Conservation (phyloP, 768 basidiomycete species). For the Suillus americanus region DNA sequence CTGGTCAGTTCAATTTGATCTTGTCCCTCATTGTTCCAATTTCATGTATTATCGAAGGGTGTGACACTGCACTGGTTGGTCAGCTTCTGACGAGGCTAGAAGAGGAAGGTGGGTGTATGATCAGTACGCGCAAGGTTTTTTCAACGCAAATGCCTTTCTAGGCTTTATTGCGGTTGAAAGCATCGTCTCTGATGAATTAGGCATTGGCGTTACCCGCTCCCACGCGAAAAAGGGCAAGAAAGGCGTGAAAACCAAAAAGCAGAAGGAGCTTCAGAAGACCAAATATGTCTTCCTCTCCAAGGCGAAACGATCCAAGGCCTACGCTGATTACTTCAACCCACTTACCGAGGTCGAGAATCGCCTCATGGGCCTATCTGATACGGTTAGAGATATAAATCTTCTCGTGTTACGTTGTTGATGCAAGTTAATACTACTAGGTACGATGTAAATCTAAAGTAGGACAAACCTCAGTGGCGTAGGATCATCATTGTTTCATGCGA, state of each 20-base stretch:
- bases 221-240: conserved; percentile 40
- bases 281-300: conserved; percentile 58
- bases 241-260: conserved; percentile 41
- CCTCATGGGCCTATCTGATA: conserved; percentile 57
- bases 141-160: conserved; percentile 22
- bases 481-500: neutral
- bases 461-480: conserved; percentile 5
- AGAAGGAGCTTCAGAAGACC: conserved; percentile 54
- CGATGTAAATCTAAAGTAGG: neutral
- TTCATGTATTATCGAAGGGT: conserved; percentile 38
- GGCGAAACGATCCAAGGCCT: conserved; percentile 44
- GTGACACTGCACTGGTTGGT: conserved; percentile 51
- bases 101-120: conserved; percentile 53
- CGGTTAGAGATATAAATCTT: conserved; percentile 39
- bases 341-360: conserved; percentile 56
- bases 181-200: conserved; percentile 49
- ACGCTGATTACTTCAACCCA: conserved; percentile 70
- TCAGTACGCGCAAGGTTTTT: neutral
- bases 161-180: conserved; percentile 60
- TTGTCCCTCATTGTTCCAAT: neutral
- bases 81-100: conserved; percentile 71
- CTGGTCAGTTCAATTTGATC: conserved; percentile 45
- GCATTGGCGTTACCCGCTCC: conserved; percentile 38
- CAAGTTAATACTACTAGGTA: neutral
- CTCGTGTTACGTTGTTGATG: neutral